phyloP scores from a whole-genome alignment of 2,329 filamentous ascomycete species.

The Fusarium buharicum region DNA sequence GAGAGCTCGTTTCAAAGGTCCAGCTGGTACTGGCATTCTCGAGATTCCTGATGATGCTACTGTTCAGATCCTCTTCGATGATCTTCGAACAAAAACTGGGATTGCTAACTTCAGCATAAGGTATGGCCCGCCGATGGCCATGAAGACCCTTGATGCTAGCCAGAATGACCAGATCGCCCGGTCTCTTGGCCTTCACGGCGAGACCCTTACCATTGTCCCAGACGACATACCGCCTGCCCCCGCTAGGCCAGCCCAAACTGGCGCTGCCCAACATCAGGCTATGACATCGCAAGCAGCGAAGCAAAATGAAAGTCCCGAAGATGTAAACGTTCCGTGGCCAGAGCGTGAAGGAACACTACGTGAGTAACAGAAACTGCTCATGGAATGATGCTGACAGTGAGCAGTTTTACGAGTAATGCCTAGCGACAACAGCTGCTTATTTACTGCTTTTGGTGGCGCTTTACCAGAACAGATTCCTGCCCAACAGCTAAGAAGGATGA shows the following conservation, averaged over 20 bases:
- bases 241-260: constrained; percentile 8
- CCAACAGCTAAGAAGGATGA: constrained; percentile 74
- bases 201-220: constrained; percentile 62
- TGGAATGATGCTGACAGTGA: constrained; percentile 40
- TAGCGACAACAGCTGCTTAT: constrained; percentile 95
- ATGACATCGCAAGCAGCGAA: constrained; percentile 7
- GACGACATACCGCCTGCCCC: constrained; percentile 46
- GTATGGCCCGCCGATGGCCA: constrained; percentile 78
- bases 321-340: constrained; percentile 59
- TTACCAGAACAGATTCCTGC: constrained; percentile 68
- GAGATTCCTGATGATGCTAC: constrained; percentile 75
- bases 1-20: constrained; percentile 79
- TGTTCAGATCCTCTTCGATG: constrained; percentile 67
- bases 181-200: constrained; percentile 60
- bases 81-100: constrained; percentile 72
- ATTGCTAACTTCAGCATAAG: constrained; percentile 78
- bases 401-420: constrained; percentile 91
- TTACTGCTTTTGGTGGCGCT: constrained; percentile 85
- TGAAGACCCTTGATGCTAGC: constrained; percentile 72
- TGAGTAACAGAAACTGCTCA: constrained; percentile 41
- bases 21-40: constrained; percentile 76
- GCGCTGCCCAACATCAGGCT: constrained; percentile 6
- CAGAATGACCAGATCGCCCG: constrained; percentile 60
- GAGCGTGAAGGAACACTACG: constrained; percentile 63
- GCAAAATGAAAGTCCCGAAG: constrained; percentile 41